Evolutionary conservation across 1,284 basidiomycete species (phyloP).

Genomic region (Cutaneotrichosporon spelunceum): DNA sequence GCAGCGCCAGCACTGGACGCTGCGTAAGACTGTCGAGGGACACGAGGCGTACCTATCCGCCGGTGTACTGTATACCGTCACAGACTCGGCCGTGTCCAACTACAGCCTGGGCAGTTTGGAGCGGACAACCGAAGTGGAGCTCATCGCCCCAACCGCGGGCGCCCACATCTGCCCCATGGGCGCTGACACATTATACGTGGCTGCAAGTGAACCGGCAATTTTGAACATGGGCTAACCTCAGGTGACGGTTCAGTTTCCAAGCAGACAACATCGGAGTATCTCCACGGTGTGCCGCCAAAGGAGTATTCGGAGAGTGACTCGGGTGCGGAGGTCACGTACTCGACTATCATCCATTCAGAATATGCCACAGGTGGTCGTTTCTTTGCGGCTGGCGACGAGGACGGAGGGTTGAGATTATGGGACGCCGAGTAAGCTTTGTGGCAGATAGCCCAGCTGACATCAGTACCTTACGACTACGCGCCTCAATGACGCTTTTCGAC

Average conservation of each 20-base stretch:
- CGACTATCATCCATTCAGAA: slow-evolving; percentile 20
- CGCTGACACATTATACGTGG: slow-evolving; percentile 16
- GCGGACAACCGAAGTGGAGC: neutral
- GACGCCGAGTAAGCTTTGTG: slow-evolving; percentile 30
- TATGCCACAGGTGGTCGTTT: slow-evolving; percentile 16
- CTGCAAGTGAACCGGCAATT: slow-evolving; percentile 10
- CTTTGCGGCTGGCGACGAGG: slow-evolving; percentile 46
- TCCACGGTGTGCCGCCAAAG: slow-evolving; percentile 8
- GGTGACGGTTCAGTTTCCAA: slow-evolving; percentile 15
- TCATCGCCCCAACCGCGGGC: neutral
- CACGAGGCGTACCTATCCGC: slow-evolving; percentile 10
- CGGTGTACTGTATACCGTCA: slow-evolving; percentile 10
- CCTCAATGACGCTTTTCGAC: slow-evolving; percentile 49
- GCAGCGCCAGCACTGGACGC: slow-evolving; percentile 6
- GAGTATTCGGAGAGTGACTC: slow-evolving; percentile 27
- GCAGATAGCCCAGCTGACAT: neutral
- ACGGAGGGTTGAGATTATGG: slow-evolving; percentile 47
- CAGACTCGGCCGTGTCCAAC: neutral
- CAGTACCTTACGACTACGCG: slow-evolving; percentile 33
- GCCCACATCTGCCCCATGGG: slow-evolving; percentile 20
- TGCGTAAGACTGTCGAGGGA: slow-evolving; percentile 4
- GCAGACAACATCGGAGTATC: slow-evolving; percentile 22
- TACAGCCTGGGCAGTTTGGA: slow-evolving; percentile 18
- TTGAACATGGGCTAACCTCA: neutral
- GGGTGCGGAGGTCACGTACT: slow-evolving; percentile 35